Evolutionary conservation across 2,329 filamentous ascomycete species (phyloP), one percentile per base, ranked within the genome.

Genomic region (Neopestalotiopsis clavispora): DNA sequence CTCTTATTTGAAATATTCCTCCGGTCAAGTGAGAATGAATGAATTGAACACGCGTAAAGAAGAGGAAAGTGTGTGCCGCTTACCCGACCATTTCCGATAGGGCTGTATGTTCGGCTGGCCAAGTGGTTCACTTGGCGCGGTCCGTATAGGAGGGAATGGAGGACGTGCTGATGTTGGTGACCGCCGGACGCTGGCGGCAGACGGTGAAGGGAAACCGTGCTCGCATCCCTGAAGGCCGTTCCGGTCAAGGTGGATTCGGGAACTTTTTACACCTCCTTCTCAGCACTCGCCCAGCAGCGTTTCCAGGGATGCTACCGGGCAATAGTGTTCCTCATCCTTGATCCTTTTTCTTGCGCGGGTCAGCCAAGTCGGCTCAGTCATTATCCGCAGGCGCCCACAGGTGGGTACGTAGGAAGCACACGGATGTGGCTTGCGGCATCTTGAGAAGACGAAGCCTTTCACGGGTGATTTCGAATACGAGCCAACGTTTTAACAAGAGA

Each of bases 301-400:
- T 38, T 5, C 45, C 45, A 52, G 45, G 45, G 45, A 52, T 52
- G 9, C n/a, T 20, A 52, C 17, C 34, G n/a, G n/a, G 45, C 45
- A 52, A 52, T 52, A 20, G 17, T 52, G 45, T 52, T n/a, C 9
- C 45, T 10, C 45, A 52, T 52, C 45, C 45, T 52, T 20, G 45
- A 14, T 17, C 13, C 7, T n/a, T 52, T 20, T 52, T 20, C 45
- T 52, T 2, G 45, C 45, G 17, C 45, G 45, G 23, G 45, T 52
- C 45, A 52, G 45, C 45, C 45, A 52, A 52, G 45, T 52, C 45
- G 45, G 45, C 45, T 52, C 45, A 52, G 45, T 52, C n/a, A 52
- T 52, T 20, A 20, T 17, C 45, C 45, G 45, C 9, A n/a, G n/a
- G 45, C 45, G 45, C 45, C 6, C n/a, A 52, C 17, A 20, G 7